A percentile compares a stretch with the other conserved stretches of the same genome.
phyloP scores from a whole-genome alignment of 768 basidiomycete species.

The Suillus sp. region DNA sequence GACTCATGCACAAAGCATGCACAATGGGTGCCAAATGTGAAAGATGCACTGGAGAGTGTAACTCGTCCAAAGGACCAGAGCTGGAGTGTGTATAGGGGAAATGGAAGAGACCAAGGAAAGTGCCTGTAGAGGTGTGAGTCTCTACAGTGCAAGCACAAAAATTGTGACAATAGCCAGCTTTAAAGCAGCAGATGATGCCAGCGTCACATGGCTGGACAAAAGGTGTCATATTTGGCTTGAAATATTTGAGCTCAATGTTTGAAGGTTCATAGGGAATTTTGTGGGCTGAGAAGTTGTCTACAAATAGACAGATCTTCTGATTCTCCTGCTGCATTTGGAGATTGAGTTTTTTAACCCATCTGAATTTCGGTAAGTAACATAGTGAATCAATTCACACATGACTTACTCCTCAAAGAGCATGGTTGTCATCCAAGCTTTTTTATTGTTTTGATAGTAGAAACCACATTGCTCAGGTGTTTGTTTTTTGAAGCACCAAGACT shows the following conservation, averaged over 20 bases:
- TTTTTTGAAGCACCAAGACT: too few relatives aligned
- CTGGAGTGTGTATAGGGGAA: too few relatives aligned
- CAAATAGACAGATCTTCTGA: constrained; percentile 14
- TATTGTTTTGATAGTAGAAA: too few relatives aligned
- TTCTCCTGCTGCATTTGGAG: constrained; percentile 4
- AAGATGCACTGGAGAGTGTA: too few relatives aligned
- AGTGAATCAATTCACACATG: not conserved
- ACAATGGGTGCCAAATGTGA: too few relatives aligned
- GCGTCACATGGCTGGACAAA: constrained; percentile 11
- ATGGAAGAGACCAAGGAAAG: too few relatives aligned
- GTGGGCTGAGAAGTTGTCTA: constrained; percentile 16
- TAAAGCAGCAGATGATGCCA: constrained; percentile 31
- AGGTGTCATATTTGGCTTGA: constrained; percentile 7
- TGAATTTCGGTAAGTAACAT: not conserved
- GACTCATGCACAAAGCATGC: too few relatives aligned
- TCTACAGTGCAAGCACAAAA: constrained; percentile 24
- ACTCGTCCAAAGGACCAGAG: too few relatives aligned
- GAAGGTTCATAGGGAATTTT: constrained; percentile 9
- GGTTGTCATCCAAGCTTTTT: not conserved
- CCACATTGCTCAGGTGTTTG: too few relatives aligned
- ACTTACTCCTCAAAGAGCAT: not conserved
- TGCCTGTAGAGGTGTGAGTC: too few relatives aligned
- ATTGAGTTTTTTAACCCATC: constrained; percentile 1
- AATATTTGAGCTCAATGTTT: constrained; percentile 11
- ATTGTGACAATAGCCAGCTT: not conserved